Evolutionary conservation across 140 eudicot genomes (phyloP).

Genomic region (Erigeron philadelphicus): DNA sequence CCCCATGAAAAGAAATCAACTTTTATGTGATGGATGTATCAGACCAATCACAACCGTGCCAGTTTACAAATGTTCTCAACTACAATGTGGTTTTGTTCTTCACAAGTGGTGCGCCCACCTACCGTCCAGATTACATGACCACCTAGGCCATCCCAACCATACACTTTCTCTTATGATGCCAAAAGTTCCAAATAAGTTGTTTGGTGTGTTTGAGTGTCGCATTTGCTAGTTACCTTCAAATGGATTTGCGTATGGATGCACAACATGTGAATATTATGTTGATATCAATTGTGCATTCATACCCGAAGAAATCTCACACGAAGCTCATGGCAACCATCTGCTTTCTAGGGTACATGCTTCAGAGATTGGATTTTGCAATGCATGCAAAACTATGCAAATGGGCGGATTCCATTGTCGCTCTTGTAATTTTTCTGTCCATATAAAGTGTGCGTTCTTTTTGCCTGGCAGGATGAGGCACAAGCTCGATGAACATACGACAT

Average conservation of each 20-base stretch:
- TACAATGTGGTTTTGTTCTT: slow-evolving; percentile 14
- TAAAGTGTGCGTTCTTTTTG: not conserved
- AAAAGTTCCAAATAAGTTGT: not conserved
- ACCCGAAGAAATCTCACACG: slow-evolving; percentile 13
- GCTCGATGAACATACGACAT: not conserved
- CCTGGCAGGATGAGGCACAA: not conserved
- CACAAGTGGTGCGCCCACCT: slow-evolving; percentile 25
- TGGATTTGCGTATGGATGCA: slow-evolving; percentile 3
- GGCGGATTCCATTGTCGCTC: not conserved
- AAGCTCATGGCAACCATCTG: slow-evolving; percentile 14
- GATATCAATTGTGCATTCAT: slow-evolving; percentile 22
- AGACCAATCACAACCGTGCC: slow-evolving; percentile 13
- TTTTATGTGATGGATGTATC: slow-evolving; percentile 17
- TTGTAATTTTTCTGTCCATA: slow-evolving; percentile 3
- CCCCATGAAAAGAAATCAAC: slow-evolving; percentile 7
- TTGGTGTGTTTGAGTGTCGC: not conserved
- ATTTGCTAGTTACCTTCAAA: not conserved
- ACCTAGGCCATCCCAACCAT: slow-evolving; percentile 13
- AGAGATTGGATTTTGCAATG: not conserved
- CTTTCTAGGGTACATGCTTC: not conserved
- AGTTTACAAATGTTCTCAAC: slow-evolving; percentile 10
- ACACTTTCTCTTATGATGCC: not conserved
- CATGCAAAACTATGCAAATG: not conserved
- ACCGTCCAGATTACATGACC: slow-evolving; percentile 2
- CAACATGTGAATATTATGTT: not conserved